A percentile compares a stretch with the other conserved stretches of the same genome.
These are phyloP conservation scores for Streptanthus diversifolius DNA, from an alignment of 345 rosid genomes.

Conservation along the genomic window DNA sequence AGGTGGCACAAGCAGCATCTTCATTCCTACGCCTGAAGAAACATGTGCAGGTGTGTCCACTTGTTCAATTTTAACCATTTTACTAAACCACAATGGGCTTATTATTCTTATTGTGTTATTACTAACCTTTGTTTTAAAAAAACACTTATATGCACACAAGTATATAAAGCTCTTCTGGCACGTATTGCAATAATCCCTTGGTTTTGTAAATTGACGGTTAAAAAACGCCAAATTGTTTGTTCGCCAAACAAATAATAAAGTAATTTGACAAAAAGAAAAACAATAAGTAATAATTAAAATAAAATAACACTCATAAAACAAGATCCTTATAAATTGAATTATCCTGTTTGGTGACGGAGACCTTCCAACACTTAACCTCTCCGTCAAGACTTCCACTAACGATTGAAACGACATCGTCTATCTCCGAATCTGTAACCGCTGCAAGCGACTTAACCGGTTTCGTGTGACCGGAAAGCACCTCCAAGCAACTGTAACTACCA, in stretches of 20 bases:
- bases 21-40: not conserved
- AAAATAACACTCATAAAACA: not conserved
- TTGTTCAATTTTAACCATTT: not conserved
- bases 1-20: not conserved
- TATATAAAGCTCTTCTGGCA: not conserved
- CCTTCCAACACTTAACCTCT: conserved; percentile 66
- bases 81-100: not conserved
- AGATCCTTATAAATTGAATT: conserved; percentile 24
- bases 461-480: conserved; percentile 61
- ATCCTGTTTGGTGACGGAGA: conserved; percentile 39
- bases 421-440: conserved; percentile 41
- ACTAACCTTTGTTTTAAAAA: not conserved
- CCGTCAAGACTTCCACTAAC: conserved; percentile 80
- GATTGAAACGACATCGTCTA: conserved; percentile 48
- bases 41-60: conserved; percentile 25
- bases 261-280: not conserved
- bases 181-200: not conserved
- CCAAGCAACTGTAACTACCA: conserved; percentile 56
- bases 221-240: conserved; percentile 18
- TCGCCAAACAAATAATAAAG: not conserved
- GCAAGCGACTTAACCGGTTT: conserved; percentile 78
- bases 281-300: not conserved
- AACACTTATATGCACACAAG: not conserved
- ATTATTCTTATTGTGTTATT: not conserved
- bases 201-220: conserved; percentile 10